A percentile compares a stretch with the other conserved stretches of the same genome.
These are phyloP conservation scores for Coniochaeta ligniaria DNA, from an alignment of 2,329 filamentous ascomycete species.

Conservation along the genomic window DNA sequence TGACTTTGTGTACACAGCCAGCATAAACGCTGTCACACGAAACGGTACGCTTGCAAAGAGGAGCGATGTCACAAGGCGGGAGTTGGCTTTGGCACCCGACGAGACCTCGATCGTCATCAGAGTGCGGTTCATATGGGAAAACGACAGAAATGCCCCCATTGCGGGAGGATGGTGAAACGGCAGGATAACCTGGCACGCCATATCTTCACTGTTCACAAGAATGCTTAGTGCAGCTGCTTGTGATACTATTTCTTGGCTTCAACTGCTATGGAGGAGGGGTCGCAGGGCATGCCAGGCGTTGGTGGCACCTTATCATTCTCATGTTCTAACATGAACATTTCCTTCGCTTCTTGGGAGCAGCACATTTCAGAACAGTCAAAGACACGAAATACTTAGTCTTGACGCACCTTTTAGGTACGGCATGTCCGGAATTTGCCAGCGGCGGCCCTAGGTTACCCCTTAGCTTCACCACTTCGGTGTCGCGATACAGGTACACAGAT, in stretches of 20 bases:
- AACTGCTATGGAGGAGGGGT: neutral
- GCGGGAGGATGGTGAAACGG: neutral
- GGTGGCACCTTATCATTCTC: too few relatives aligned
- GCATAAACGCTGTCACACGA: neutral
- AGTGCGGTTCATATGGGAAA: neutral
- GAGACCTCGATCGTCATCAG: neutral
- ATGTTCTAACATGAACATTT: too few relatives aligned
- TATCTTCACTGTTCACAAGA: neutral
- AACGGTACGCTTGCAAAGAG: neutral
- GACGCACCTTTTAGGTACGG: too few relatives aligned
- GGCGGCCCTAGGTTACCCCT: too few relatives aligned
- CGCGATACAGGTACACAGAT: too few relatives aligned
- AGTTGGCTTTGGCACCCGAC: neutral
- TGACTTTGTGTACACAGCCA: neutral
- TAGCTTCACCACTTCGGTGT: too few relatives aligned
- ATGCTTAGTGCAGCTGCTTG: neutral
- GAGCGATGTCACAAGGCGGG: neutral
- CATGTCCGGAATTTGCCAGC: too few relatives aligned
- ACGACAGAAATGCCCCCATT: neutral
- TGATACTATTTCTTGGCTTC: neutral
- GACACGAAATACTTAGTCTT: too few relatives aligned
- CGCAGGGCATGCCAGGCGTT: neutral
- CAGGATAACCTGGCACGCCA: neutral
- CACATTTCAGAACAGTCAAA: too few relatives aligned
- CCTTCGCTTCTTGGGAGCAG: too few relatives aligned